Conservation (phyloP, 2,329 filamentous ascomycete species). For the Fusarium siculi region DNA sequence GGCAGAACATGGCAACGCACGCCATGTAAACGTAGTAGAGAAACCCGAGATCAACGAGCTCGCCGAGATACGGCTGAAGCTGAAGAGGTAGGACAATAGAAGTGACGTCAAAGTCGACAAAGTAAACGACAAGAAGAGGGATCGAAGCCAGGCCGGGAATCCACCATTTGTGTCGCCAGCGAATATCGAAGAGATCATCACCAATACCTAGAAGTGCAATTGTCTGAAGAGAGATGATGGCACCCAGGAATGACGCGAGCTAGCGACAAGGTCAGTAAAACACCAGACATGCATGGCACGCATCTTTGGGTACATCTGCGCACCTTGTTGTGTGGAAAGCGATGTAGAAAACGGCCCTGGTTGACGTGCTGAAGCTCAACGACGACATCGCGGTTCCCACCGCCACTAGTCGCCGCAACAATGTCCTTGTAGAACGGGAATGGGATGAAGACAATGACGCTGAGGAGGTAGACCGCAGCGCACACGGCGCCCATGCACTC, state of each 20-base stretch:
- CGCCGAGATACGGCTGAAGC: slow-evolving; percentile 84
- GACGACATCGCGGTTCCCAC: slow-evolving; percentile 89
- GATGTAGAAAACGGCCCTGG: slow-evolving; percentile 85
- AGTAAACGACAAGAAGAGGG: slow-evolving; percentile 95
- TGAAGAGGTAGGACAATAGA: slow-evolving; percentile 91
- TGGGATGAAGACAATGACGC: slow-evolving; percentile 91
- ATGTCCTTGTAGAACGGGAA: slow-evolving; percentile 99
- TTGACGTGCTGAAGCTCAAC: slow-evolving; percentile 78
- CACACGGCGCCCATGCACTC: slow-evolving; percentile 97
- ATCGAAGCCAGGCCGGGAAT: slow-evolving; percentile 95
- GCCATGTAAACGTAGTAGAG: slow-evolving; percentile 98
- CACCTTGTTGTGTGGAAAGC: slow-evolving; percentile 95
- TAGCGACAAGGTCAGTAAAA: slow-evolving; percentile 49
- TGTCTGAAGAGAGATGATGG: slow-evolving; percentile 90
- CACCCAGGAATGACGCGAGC: slow-evolving; percentile 94
- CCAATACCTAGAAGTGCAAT: slow-evolving; percentile 92
- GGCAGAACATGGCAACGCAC: slow-evolving; percentile 94
- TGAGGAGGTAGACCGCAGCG: slow-evolving; percentile 89
- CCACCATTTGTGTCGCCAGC: slow-evolving; percentile 98
- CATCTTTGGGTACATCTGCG: background rate
- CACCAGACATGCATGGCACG: background rate
- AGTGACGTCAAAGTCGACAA: slow-evolving; percentile 97
- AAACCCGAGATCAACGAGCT: slow-evolving; percentile 82
- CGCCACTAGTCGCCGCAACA: slow-evolving; percentile 91
- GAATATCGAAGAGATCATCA: slow-evolving; percentile 97